Evolutionary conservation across 495 filamentous ascomycete species (phyloP), one percentile per base, ranked within the genome.

Genomic region (Parathielavia appendiculata): DNA sequence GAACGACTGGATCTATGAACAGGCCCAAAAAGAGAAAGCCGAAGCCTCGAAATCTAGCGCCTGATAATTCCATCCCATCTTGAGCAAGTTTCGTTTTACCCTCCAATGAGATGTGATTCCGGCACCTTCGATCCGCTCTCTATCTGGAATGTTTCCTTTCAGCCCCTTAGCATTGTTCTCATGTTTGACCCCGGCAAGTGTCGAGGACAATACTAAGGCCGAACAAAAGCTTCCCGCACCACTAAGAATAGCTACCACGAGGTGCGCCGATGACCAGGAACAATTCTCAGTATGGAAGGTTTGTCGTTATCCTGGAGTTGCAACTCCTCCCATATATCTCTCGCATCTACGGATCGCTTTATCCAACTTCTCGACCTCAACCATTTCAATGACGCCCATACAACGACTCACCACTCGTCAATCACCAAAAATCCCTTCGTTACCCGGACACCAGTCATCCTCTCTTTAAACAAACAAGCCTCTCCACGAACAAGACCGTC

Each of bases 1-100:
- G 51, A 98, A 98, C 66, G 93, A 98, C 71, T 98, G 93, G 93
- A 81, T 97, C 56, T 91, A 90, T 67, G 91, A 97, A 74, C 80
- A 87, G 64, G 80, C 75, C 2, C 63, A 75, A 36, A 67, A 66
- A 36, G 65, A 74, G 61, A 73, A 63, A 53, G 69, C 50, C 41
- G 32, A 55, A 11, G 46, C 48, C 11, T 35, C 53, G 45, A 59
- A 63, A 44, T 23, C 39, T 23, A 63, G 62, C 54, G 57, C 59
- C 49, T 63, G 40, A 58, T 32, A 57, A 57, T 51, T 2, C 13
- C 19, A 54, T 45, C 5, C 17, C 40, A 51, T 4, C 9, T 51
- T 36, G 17, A 53, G 44, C 16, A 38, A 17, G 16, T 34, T 5
- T 51, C 13, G 16, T 26, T 20, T 40, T 38, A 35, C 51, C 20